Conservation (phyloP, 2,329 filamentous ascomycete genomes). For the Pseudocercospora macadamiae region DNA sequence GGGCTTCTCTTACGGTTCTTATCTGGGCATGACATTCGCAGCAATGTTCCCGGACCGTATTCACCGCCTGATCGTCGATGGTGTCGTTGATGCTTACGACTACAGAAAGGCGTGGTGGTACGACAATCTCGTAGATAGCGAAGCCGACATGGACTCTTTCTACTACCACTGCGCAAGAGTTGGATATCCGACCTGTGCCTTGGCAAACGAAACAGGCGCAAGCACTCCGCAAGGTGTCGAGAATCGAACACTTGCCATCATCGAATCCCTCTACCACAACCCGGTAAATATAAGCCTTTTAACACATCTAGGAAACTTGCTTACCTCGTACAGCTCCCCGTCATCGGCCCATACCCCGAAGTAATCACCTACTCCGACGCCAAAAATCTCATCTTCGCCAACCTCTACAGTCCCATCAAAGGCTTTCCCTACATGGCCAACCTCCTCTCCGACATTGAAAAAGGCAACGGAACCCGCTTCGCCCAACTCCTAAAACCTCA, state of each 20-base stretch:
- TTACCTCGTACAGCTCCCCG: too few relatives aligned
- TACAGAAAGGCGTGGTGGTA: slow-evolving; percentile 42
- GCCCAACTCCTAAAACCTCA: slow-evolving; percentile 29
- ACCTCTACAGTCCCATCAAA: slow-evolving; percentile 41
- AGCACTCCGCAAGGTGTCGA: slow-evolving; percentile 42
- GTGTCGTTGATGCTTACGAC: slow-evolving; percentile 48
- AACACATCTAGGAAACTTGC: too few relatives aligned
- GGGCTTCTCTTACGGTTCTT: slow-evolving; percentile 53
- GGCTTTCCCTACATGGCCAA: slow-evolving; percentile 41
- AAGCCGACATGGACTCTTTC: slow-evolving; percentile 48
- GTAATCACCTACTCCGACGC: slow-evolving; percentile 48
- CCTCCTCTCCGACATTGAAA: slow-evolving; percentile 41
- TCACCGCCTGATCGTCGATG: slow-evolving; percentile 48
- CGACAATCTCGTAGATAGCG: slow-evolving; percentile 48
- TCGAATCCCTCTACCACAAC: slow-evolving; percentile 44
- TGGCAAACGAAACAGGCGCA: slow-evolving; percentile 38
- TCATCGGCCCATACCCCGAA: slow-evolving; percentile 39
- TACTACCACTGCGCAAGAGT: slow-evolving; percentile 49
- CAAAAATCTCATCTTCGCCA: slow-evolving; percentile 40
- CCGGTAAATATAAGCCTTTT: too few relatives aligned
- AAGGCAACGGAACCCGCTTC: slow-evolving; percentile 36
- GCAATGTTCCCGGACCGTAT: slow-evolving; percentile 46
- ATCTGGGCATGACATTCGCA: slow-evolving; percentile 46
- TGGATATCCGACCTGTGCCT: slow-evolving; percentile 45
- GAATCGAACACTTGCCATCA: slow-evolving; percentile 37